Conservation (phyloP, 179 eudicot species). For the Actinidia arguta region DNA sequence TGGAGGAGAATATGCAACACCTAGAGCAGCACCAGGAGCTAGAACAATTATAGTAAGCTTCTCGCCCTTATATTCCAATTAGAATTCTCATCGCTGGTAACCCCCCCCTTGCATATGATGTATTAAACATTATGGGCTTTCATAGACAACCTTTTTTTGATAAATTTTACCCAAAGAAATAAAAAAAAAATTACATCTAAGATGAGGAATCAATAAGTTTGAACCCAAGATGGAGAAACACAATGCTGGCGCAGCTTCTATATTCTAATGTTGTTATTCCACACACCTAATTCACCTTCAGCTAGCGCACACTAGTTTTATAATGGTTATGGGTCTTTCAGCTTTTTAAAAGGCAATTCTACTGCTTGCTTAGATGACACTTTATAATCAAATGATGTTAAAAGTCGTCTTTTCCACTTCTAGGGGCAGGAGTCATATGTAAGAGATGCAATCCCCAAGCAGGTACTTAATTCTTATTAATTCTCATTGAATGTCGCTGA, state of each 20-base stretch:
- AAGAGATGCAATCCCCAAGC: conserved; percentile 3
- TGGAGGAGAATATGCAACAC: conserved; percentile 96
- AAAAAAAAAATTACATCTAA: neutral
- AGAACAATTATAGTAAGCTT: conserved; percentile 85
- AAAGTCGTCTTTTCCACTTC: neutral
- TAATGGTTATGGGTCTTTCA: neutral
- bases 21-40: conserved; percentile 90
- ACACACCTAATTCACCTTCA: neutral
- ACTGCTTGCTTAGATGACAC: neutral
- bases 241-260: too few relatives aligned
- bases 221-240: conserved; percentile 4
- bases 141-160: neutral
- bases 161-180: too few relatives aligned
- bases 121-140: neutral
- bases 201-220: conserved; percentile 5
- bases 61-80: conserved; percentile 2
- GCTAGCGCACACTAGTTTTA: neutral
- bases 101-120: neutral
- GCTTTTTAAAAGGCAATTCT: neutral
- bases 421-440: neutral
- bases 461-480: neutral
- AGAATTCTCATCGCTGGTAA: neutral
- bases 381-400: neutral
- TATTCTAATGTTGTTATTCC: neutral
- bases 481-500: neutral